A percentile compares a stretch with the other conserved stretches of the same genome.
These are phyloP conservation scores for Phytophthora cactorum DNA, from an alignment of 352 stramenopile species.

Conservation along the genomic window DNA sequence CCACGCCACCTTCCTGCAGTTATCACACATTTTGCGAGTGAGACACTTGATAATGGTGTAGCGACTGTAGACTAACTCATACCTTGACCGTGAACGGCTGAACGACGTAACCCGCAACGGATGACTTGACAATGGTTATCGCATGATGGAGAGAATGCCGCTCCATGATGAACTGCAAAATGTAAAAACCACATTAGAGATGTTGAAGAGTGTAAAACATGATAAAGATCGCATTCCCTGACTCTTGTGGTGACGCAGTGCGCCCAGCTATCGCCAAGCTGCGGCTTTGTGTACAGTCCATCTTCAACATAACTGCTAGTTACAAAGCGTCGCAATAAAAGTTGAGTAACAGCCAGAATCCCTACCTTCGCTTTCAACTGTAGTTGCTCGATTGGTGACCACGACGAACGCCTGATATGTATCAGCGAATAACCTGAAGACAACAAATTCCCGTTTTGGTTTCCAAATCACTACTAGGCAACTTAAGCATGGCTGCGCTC, in stretches of 20 bases:
- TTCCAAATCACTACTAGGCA: neutral
- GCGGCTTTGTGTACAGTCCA: constrained; percentile 68
- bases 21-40: constrained; percentile 4
- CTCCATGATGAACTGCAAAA: constrained; percentile 69
- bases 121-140: constrained; percentile 72
- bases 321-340: neutral
- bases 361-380: constrained; percentile 38
- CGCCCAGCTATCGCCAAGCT: constrained; percentile 71
- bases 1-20: constrained; percentile 50
- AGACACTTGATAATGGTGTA: neutral
- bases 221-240: constrained; percentile 1
- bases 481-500: neutral
- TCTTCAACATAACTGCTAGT: constrained; percentile 20
- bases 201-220: constrained; percentile 6
- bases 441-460: constrained; percentile 8
- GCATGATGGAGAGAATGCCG: constrained; percentile 51
- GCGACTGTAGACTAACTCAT: constrained; percentile 5
- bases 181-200: constrained; percentile 9
- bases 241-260: constrained; percentile 76
- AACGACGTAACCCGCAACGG: constrained; percentile 57
- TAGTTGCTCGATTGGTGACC: constrained; percentile 71
- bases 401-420: constrained; percentile 70
- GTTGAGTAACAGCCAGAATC: neutral
- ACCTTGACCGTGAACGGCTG: constrained; percentile 74
- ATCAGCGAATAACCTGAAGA: constrained; percentile 64